A percentile compares a stretch with the other conserved stretches of the same genome.
phyloP scores from a whole-genome alignment of 768 basidiomycete species.

The Imleria badia region DNA sequence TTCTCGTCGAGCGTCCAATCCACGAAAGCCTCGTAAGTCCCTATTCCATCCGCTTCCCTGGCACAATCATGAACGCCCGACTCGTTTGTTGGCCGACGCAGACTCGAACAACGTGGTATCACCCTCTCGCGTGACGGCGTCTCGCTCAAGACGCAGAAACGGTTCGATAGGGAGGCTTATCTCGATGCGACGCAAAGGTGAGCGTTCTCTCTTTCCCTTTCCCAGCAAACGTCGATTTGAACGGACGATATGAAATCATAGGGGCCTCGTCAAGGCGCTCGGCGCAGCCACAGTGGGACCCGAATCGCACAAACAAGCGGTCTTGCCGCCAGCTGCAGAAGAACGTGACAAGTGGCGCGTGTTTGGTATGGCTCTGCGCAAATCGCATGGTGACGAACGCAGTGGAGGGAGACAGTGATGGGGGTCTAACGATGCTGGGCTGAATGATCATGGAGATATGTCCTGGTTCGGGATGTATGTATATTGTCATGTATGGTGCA shows the following conservation, averaged over 20 bases:
- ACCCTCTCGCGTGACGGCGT: slow-evolving; percentile 60
- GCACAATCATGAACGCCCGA: no score
- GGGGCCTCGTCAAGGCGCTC: slow-evolving; percentile 55
- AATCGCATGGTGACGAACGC: not conserved
- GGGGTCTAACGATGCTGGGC: no score
- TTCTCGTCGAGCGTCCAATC: slow-evolving; percentile 45
- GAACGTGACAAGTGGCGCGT: not conserved
- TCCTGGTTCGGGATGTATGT: no score
- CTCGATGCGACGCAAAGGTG: slow-evolving; percentile 75
- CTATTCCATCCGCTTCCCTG: not conserved
- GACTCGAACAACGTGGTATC: slow-evolving; percentile 54
- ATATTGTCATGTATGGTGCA: no score
- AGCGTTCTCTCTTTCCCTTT: not conserved
- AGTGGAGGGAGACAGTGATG: not conserved
- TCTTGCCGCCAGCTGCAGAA: not conserved
- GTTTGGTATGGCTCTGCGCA: slow-evolving; percentile 8
- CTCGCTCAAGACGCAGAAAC: slow-evolving; percentile 60
- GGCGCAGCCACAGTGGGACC: slow-evolving; percentile 42
- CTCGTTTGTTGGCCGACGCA: no score
- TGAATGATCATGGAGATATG: no score
- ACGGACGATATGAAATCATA: not conserved
- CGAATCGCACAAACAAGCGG: slow-evolving; percentile 5
- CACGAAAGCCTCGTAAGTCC: slow-evolving; percentile 56
- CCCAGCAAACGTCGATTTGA: not conserved
- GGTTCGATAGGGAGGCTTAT: slow-evolving; percentile 62